These are phyloP conservation scores for Millerozyma miso DNA, from an alignment of 805 yeast genomes.

Conservation along the genomic window DNA sequence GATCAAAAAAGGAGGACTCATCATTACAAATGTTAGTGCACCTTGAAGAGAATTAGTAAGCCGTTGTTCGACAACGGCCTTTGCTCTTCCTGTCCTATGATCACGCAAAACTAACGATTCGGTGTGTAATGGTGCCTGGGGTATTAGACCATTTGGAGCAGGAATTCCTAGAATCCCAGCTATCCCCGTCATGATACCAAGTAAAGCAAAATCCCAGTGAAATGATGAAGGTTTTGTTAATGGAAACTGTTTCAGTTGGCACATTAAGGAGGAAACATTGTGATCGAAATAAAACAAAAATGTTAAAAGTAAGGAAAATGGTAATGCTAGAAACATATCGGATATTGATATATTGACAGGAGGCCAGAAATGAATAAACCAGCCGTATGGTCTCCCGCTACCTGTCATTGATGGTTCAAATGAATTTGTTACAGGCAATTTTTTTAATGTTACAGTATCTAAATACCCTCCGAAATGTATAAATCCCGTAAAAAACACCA, in stretches of 20 bases:
- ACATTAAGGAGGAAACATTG: conserved; percentile 88
- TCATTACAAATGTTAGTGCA: conserved; percentile 72
- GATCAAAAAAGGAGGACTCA: conserved; percentile 81
- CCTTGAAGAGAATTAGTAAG: conserved; percentile 86
- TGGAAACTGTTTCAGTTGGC: conserved; percentile 80
- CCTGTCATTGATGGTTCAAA: conserved; percentile 63
- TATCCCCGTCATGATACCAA: conserved; percentile 84
- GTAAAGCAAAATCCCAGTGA: conserved; percentile 84
- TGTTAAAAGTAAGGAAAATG: conserved; percentile 85
- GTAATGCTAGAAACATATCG: conserved; percentile 83
- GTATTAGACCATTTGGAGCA: conserved; percentile 93
- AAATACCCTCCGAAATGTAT: conserved; percentile 86
- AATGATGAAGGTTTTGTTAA: conserved; percentile 82
- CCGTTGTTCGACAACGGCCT: conserved; percentile 82
- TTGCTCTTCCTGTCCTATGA: conserved; percentile 30
- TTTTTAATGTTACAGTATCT: conserved; percentile 50
- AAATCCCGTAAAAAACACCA: conserved; percentile 88
- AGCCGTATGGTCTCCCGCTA: conserved; percentile 47
- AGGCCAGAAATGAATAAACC: conserved; percentile 79
- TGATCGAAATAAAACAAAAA: conserved; percentile 90
- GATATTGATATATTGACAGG: conserved; percentile 52
- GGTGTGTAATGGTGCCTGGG: conserved; percentile 96
- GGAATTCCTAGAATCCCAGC: conserved; percentile 89
- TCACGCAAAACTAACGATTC: conserved; percentile 62
- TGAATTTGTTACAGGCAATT: conserved; percentile 65